phyloP scores from a whole-genome alignment of 441 rosid genomes.

The Erodium texanum region DNA sequence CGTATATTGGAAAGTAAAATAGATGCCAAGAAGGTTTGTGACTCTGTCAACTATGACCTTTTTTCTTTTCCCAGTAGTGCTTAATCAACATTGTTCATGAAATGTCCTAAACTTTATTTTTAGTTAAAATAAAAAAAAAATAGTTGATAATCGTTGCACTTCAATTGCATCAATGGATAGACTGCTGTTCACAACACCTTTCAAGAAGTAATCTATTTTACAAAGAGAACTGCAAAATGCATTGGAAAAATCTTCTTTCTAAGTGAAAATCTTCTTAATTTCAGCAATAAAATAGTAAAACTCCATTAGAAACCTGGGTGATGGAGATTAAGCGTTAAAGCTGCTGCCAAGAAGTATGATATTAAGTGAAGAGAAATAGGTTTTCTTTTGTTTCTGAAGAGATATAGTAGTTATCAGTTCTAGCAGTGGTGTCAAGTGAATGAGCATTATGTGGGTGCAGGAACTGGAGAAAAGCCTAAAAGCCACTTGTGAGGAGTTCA shows the following conservation, averaged over 20 bases:
- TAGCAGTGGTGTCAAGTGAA: too few species aligned
- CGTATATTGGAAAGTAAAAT: constrained; percentile 92
- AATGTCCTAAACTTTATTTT: too few species aligned
- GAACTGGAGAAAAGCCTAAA: constrained; percentile 91
- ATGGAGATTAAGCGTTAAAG: background rate
- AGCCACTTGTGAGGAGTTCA: constrained; percentile 96
- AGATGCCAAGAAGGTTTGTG: constrained; percentile 85
- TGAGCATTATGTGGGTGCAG: constrained; percentile 31
- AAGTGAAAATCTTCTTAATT: background rate
- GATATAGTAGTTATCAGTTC: too few species aligned
- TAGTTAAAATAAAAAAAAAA: too few species aligned
- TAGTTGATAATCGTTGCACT: background rate
- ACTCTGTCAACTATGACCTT: too few species aligned
- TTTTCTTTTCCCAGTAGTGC: too few species aligned
- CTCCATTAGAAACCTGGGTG: background rate
- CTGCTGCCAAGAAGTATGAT: background rate
- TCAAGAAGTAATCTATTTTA: background rate
- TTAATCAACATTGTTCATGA: too few species aligned
- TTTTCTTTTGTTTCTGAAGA: background rate
- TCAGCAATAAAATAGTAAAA: background rate
- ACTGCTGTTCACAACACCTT: background rate
- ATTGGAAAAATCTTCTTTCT: background rate
- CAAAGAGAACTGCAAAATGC: background rate
- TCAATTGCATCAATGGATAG: background rate
- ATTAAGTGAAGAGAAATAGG: background rate